These are phyloP conservation scores for Luvunga scandens DNA, from an alignment of 345 rosid genomes.

Conservation along the genomic window DNA sequence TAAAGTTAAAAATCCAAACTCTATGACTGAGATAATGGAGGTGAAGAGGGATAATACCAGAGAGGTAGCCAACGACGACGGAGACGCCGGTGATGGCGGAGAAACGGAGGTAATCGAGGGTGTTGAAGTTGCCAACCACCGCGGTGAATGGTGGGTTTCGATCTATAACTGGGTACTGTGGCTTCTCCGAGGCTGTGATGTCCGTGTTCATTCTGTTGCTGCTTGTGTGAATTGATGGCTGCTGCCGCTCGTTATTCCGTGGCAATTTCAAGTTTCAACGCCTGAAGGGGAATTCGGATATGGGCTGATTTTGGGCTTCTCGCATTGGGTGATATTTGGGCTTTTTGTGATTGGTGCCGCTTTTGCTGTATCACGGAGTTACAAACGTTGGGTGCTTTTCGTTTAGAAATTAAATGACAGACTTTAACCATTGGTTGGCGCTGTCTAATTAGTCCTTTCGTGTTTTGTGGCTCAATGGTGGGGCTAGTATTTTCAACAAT, in stretches of 20 bases:
- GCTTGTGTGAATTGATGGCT: background rate
- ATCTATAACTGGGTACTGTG: constrained; percentile 85
- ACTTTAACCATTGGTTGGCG: too few species aligned
- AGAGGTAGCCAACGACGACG: constrained; percentile 95
- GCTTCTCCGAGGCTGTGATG: constrained; percentile 90
- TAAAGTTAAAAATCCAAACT: background rate
- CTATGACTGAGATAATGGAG: background rate
- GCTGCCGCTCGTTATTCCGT: background rate
- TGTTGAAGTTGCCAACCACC: constrained; percentile 79
- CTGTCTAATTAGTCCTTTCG: too few species aligned
- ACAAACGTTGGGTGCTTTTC: too few species aligned
- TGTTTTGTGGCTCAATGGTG: too few species aligned
- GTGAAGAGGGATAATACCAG: constrained; percentile 42
- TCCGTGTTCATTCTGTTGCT: constrained; percentile 70
- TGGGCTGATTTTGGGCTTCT: background rate
- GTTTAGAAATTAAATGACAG: too few species aligned
- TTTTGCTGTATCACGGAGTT: too few species aligned
- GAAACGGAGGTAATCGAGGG: constrained; percentile 79
- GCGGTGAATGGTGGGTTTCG: constrained; percentile 78
- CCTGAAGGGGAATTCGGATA: background rate
- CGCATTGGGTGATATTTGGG: background rate
- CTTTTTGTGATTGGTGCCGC: background rate
- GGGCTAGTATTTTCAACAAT: too few species aligned
- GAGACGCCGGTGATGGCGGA: constrained; percentile 72
- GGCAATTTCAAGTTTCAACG: too few species aligned